A percentile compares a stretch with the other conserved stretches of the same genome.
Evolutionary conservation across 495 filamentous ascomycete species (phyloP).

Genomic region (Aspergillus egyptiacus): DNA sequence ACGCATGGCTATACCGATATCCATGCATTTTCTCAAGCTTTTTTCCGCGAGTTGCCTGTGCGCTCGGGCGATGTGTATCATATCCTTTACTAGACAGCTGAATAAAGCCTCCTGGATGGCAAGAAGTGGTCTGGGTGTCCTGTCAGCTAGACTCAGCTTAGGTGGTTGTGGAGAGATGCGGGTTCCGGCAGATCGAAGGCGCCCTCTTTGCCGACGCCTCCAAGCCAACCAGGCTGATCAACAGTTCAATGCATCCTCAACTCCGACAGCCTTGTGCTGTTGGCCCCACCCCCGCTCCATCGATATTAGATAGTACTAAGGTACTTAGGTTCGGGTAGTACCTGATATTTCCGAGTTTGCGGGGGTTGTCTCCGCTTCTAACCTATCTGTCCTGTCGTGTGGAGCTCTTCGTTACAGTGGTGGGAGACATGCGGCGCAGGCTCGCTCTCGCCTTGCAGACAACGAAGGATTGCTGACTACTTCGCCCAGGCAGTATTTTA

Average conservation of each 20-base stretch:
- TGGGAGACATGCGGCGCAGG: neutral
- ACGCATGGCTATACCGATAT: too few relatives aligned
- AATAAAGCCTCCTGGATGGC: neutral
- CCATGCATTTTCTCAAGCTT: too few relatives aligned
- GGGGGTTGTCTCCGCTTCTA: neutral
- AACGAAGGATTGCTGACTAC: neutral
- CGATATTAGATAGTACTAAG: too few relatives aligned
- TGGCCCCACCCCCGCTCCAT: neutral
- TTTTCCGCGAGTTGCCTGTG: too few relatives aligned
- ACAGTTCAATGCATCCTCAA: too few relatives aligned
- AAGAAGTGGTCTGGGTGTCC: neutral
- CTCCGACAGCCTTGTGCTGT: neutral
- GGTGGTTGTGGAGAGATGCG: neutral
- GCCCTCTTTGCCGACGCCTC: neutral
- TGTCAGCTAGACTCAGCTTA: neutral
- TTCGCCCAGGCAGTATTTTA: neutral
- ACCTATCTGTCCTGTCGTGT: neutral
- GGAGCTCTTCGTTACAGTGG: neutral
- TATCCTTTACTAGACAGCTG: too few relatives aligned
- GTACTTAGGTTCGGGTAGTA: too few relatives aligned
- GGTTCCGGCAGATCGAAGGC: conserved; percentile 3
- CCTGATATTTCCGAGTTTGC: neutral
- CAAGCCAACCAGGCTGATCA: neutral
- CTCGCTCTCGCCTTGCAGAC: neutral
- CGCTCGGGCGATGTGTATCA: too few relatives aligned